Conservation (phyloP, 75 land plant species). For the Picea sitchensis region DNA sequence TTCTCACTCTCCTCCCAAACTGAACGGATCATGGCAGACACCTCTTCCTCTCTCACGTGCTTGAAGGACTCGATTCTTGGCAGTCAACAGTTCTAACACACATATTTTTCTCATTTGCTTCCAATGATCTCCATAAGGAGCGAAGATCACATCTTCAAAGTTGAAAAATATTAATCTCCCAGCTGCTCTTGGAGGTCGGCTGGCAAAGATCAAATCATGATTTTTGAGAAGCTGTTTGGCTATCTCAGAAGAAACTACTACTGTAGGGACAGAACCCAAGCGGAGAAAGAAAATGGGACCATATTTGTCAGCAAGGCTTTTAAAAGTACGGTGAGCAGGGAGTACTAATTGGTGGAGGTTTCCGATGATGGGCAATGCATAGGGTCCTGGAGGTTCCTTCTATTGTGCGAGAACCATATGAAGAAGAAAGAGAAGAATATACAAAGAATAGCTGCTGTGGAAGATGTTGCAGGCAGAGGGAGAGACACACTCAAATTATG, state of each 20-base stretch:
- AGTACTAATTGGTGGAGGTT: constrained; percentile 13
- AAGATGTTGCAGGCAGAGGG: no score
- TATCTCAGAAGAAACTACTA: constrained; percentile 28
- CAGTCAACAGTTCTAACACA: constrained; percentile 32
- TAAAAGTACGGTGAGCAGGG: neutral
- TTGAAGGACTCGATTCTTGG: constrained; percentile 8
- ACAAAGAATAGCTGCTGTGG: no score
- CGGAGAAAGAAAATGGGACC: constrained; percentile 14
- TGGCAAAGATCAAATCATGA: constrained; percentile 29
- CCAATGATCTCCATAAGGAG: constrained; percentile 40
- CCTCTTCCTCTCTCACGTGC: constrained; percentile 20
- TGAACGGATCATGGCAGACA: neutral
- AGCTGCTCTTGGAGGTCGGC: constrained; percentile 14
- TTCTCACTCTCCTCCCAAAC: neutral
- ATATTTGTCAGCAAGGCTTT: neutral
- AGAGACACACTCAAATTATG: no score
- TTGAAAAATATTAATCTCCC: constrained; percentile 26
- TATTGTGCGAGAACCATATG: no score
- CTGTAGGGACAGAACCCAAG: neutral
- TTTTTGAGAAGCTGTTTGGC: constrained; percentile 35
- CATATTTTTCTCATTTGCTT: constrained; percentile 26
- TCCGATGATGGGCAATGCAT: constrained; percentile 14
- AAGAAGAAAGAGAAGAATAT: no score
- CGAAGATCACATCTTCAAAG: constrained; percentile 27
- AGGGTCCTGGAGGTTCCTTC: constrained; percentile 13